phyloP scores from a whole-genome alignment of 2,329 filamentous ascomycete species.

The Magnaporthiopsis rhizophila region DNA sequence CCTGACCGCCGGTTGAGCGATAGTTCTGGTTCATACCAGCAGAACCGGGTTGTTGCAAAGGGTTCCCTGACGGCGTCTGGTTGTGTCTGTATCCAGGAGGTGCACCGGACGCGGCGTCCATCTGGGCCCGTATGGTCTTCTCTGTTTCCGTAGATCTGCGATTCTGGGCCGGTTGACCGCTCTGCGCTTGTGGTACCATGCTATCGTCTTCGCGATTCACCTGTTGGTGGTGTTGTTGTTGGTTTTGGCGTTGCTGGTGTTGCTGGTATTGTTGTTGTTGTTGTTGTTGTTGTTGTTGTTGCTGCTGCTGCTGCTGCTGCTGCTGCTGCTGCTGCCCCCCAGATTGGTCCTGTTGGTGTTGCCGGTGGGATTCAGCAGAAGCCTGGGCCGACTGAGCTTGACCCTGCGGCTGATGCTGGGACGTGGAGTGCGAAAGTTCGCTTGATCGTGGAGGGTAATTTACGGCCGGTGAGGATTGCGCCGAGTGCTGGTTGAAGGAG shows the following conservation, averaged over 20 bases:
- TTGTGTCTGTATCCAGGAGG: conserved; percentile 46
- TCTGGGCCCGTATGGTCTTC: conserved; percentile 33
- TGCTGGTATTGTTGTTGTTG: background rate
- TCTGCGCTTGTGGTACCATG: conserved; percentile 39
- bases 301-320: conserved; percentile 20
- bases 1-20: conserved; percentile 30
- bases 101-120: conserved; percentile 35
- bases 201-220: conserved; percentile 10
- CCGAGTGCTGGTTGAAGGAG: conserved; percentile 32
- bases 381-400: conserved; percentile 23
- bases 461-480: conserved; percentile 34
- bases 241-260: too few species aligned
- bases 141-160: conserved; percentile 44
- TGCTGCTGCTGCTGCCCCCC: conserved; percentile 7
- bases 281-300: conserved; percentile 13
- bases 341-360: conserved; percentile 25
- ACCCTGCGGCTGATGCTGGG: conserved; percentile 13
- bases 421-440: conserved; percentile 24
- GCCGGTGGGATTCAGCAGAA: conserved; percentile 13
- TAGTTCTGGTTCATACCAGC: conserved; percentile 29
- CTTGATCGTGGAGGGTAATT: conserved; percentile 28
- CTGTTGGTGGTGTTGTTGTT: conserved; percentile 6
- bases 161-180: conserved; percentile 29
- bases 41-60: conserved; percentile 26
- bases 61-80: conserved; percentile 32